Conservation (phyloP, 2,329 filamentous ascomycete species). For the Trichoderma sp. region DNA sequence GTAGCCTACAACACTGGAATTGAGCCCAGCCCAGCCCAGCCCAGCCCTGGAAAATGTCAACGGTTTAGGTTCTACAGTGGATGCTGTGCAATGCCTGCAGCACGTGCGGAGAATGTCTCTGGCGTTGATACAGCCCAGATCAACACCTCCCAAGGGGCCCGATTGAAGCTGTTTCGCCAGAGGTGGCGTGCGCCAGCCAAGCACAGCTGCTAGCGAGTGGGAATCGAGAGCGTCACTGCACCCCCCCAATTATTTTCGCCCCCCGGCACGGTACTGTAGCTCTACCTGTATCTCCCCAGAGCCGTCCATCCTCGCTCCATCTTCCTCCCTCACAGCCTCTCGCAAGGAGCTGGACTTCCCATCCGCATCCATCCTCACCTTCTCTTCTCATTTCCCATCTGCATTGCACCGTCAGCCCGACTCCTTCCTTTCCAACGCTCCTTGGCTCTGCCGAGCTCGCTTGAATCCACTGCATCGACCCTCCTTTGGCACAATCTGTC, state of each 20-base stretch:
- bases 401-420: conserved; percentile 31
- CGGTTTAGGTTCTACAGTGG: background rate
- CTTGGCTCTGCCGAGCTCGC: conserved; percentile 36
- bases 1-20: no score
- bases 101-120: background rate
- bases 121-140: background rate
- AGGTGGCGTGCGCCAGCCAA: conserved; percentile 20
- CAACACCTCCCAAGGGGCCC: background rate
- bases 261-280: background rate
- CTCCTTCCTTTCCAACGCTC: conserved; percentile 36
- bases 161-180: conserved; percentile 22
- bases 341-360: conserved; percentile 35
- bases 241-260: conserved; percentile 4
- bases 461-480: conserved; percentile 32
- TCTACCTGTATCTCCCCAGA: conserved; percentile 4
- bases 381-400: conserved; percentile 39
- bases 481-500: conserved; percentile 39
- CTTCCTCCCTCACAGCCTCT: conserved; percentile 30
- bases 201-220: conserved; percentile 17
- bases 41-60: background rate
- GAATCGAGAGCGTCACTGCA: conserved; percentile 16
- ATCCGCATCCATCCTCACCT: conserved; percentile 43
- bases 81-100: background rate
- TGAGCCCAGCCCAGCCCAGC: no score
- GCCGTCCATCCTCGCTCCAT: conserved; percentile 17